Evolutionary conservation across 768 basidiomycete species (phyloP), one percentile per base, ranked within the genome.

Genomic region (Suillus decipiens): DNA sequence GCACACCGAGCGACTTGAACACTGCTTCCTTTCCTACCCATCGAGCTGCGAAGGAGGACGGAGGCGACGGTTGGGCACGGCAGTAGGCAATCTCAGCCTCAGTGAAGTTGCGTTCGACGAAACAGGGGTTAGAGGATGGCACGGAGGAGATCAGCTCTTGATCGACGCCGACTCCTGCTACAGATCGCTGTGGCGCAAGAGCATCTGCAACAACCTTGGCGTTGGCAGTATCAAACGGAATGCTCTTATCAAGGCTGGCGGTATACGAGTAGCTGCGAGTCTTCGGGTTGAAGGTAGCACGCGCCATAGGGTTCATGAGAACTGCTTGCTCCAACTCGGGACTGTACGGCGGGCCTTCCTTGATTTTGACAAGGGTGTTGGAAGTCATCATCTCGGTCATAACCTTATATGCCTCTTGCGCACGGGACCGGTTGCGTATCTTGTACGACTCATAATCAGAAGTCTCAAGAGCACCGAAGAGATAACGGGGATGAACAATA

Each of bases 21-120:
- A 91, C 87, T 3, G 96, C 96, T 76, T 99, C 97, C 78, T 99
- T 99, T 59, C 94, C 96, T 34, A 86, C 92, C 96, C 97, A 99
- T 61, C 96, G 91, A 41, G 92, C 96, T 24, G 97, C 96, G 72
- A 97, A 95, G 2, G 96, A 98, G 9, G 97, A 90, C 1, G 84
- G 76, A 19, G 93, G 87, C 55, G 92, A 92, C 2, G 96, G 89
- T 70, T 98, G 95, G n/a, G 84, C 69, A 58, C 79, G 82, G 78
- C 96, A 98, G 81, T 99, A 98, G 12, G 83, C 78, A 68, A 89
- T 85, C 78, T 99, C 97, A 28, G 82, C 87, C 11, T 88, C 86
- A 22, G 96, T 99, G 79, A 97, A 99, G 82, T 99, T 99, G 66
- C 95, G 90, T 61, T 84, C 71, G 60, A 97, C 80, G 78, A 99